Conservation (phyloP, 2,329 filamentous ascomycete genomes). For the Trichophyton mentagrophytes region DNA sequence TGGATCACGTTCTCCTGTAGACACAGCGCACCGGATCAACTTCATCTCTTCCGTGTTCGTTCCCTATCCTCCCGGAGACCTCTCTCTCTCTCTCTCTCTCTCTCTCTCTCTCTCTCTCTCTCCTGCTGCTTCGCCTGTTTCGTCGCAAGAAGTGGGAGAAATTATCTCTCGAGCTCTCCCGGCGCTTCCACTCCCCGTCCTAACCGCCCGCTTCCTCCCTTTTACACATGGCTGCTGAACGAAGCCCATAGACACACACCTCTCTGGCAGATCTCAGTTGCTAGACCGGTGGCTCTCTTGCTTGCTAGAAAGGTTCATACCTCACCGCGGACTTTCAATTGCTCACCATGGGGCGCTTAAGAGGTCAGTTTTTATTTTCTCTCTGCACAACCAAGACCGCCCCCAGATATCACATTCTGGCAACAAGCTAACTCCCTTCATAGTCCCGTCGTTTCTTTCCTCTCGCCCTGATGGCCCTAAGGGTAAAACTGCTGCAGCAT, state of each 20-base stretch:
- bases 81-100: background rate
- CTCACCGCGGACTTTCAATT: background rate
- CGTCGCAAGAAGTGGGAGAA: background rate
- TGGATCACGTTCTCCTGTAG: background rate
- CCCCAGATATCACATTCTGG: too few species aligned
- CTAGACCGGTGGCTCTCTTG: background rate
- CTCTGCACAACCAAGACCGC: background rate
- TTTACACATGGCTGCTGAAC: background rate
- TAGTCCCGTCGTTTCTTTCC: slow-evolving; percentile 11
- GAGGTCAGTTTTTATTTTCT: slow-evolving; percentile 6
- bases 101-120: background rate
- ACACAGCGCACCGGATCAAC: background rate
- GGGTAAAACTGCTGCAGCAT: slow-evolving; percentile 1
- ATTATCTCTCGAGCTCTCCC: background rate
- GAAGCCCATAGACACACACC: background rate
- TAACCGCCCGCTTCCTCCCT: background rate
- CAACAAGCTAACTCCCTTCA: background rate
- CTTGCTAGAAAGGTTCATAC: background rate
- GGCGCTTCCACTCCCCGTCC: background rate
- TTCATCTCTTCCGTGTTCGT: too few species aligned
- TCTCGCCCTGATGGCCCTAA: slow-evolving; percentile 6
- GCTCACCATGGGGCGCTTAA: slow-evolving; percentile 11
- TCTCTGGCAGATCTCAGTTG: background rate
- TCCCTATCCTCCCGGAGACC: background rate
- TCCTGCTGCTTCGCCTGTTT: background rate